A percentile compares a stretch with the other conserved stretches of the same genome.
Evolutionary conservation across 1,284 basidiomycete species (phyloP).

Genomic region (Ceratobasidium sp.): DNA sequence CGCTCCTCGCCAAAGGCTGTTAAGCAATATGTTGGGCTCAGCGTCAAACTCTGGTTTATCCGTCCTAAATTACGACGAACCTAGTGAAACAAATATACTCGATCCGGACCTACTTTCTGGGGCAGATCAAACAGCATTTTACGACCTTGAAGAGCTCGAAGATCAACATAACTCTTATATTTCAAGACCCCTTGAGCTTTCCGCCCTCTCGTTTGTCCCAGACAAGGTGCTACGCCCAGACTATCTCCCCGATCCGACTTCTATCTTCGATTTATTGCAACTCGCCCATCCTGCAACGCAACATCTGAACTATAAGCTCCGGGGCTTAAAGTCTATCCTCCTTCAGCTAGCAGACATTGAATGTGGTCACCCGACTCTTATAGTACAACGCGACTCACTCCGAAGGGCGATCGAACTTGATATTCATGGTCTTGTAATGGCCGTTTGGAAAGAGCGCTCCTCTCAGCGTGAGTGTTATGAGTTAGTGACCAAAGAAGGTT

Average conservation of each 20-base stretch:
- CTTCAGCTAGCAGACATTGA: not conserved
- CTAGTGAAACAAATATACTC: no score
- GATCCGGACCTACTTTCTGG: not conserved
- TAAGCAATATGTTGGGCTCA: no score
- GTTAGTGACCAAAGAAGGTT: no score
- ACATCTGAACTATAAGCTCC: not conserved
- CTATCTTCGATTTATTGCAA: not conserved
- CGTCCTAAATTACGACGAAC: no score
- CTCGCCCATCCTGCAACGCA: not conserved
- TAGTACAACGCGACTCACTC: not conserved
- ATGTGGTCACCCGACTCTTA: not conserved
- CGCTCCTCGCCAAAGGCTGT: no score
- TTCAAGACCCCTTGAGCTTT: not conserved
- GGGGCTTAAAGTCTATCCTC: not conserved
- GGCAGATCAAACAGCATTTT: not conserved
- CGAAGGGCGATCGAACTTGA: not conserved
- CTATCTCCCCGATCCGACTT: not conserved
- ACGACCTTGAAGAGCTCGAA: not conserved
- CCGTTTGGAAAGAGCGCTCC: not conserved
- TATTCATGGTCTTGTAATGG: not conserved
- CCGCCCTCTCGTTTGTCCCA: not conserved
- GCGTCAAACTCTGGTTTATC: no score
- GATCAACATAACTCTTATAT: not conserved
- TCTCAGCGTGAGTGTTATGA: no score
- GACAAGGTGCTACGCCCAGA: not conserved